These are phyloP conservation scores for Cubamyces lactineus DNA, from an alignment of 768 basidiomycete species.

Conservation along the genomic window DNA sequence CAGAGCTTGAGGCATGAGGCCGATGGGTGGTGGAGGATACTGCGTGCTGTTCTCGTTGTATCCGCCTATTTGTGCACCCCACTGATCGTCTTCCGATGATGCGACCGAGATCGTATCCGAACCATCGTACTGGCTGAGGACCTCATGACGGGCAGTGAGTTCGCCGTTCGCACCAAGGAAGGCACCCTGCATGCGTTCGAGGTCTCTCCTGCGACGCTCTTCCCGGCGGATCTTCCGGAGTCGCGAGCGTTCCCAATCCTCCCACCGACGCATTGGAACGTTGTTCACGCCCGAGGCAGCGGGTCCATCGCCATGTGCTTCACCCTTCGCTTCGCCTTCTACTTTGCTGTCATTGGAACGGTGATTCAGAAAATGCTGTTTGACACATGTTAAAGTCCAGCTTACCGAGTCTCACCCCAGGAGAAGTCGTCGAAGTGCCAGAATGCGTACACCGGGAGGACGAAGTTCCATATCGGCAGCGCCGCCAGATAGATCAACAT, in stretches of 20 bases:
- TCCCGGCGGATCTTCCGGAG: constrained; percentile 90
- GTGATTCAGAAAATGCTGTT: constrained; percentile 6
- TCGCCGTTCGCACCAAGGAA: constrained; percentile 71
- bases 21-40: constrained; percentile 87
- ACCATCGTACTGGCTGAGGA: constrained; percentile 63
- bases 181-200: constrained; percentile 76
- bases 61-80: constrained; percentile 93
- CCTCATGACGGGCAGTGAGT: constrained; percentile 57
- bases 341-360: constrained; percentile 69
- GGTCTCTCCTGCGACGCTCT: constrained; percentile 76
- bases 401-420: constrained; percentile 97
- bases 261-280: constrained; percentile 97
- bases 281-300: constrained; percentile 54
- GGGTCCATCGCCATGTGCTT: constrained; percentile 74
- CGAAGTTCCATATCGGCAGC: constrained; percentile 94
- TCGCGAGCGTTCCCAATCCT: constrained; percentile 97
- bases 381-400: constrained; percentile 18
- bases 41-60: constrained; percentile 86
- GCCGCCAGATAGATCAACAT: constrained; percentile 94
- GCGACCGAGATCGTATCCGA: constrained; percentile 81
- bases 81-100: constrained; percentile 93
- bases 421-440: constrained; percentile 99
- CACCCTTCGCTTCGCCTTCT: constrained; percentile 83
- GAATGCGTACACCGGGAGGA: constrained; percentile 93
- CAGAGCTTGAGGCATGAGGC: constrained; percentile 49